Evolutionary conservation across 371 early-diverging fungal species (phyloP).

Genomic region (Lichtheimia ramosa): DNA sequence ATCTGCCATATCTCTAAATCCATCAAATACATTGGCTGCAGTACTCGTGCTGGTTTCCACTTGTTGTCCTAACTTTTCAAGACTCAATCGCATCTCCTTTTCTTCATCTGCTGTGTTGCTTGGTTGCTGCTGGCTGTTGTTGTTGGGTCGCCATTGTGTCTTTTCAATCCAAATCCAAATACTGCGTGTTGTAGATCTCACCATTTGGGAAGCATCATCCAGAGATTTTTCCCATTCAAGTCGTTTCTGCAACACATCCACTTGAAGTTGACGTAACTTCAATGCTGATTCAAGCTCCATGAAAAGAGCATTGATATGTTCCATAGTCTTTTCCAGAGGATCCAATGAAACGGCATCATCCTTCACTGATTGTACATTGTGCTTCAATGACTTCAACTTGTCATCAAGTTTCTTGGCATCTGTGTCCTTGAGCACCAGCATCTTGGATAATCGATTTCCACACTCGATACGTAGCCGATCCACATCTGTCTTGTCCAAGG

Average conservation of each 20-base stretch:
- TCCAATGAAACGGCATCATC: constrained; percentile 12
- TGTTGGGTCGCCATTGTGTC: constrained; percentile 31
- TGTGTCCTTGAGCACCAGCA: constrained; percentile 20
- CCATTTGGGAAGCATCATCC: constrained; percentile 20
- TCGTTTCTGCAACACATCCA: constrained; percentile 27
- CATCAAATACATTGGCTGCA: neutral
- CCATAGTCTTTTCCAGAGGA: constrained; percentile 10
- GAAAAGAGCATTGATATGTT: constrained; percentile 14
- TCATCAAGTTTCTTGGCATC: constrained; percentile 27
- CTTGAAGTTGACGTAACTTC: constrained; percentile 15
- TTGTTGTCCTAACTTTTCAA: neutral
- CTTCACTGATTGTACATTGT: constrained; percentile 6
- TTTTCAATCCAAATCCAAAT: constrained; percentile 33
- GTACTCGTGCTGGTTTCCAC: neutral
- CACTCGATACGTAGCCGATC: too few relatives aligned
- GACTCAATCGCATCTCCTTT: neutral
- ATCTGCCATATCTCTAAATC: neutral
- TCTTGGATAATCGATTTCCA: neutral
- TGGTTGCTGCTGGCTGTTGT: too few relatives aligned
- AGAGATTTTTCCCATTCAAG: constrained; percentile 35
- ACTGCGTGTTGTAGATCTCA: constrained; percentile 19
- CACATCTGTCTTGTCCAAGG: constrained; percentile 10
- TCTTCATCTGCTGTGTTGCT: too few relatives aligned
- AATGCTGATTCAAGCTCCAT: constrained; percentile 19
- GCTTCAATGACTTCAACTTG: constrained; percentile 16